Evolutionary conservation across 1,139 yeast species (phyloP), one percentile per base, ranked within the genome.

Genomic region (Geotrichum aggregatum): DNA sequence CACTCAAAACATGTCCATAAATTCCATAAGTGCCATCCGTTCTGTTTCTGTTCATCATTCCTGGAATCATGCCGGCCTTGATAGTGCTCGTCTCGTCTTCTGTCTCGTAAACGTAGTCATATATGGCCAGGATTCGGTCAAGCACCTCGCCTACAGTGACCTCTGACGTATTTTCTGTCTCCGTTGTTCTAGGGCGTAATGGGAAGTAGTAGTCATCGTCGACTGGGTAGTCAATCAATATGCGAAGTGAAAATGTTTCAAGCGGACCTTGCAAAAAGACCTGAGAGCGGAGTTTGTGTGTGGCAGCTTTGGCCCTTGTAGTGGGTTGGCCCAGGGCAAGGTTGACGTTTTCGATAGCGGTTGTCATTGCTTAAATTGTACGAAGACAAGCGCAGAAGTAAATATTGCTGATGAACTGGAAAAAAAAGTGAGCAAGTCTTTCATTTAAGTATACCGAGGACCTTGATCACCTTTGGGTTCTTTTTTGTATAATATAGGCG

Each of bases 21-120:
- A 52, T 34, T 5, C 54, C 54, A 10, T 52, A 52, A 16, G 47
- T 52, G 14, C 54, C 54, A 26, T 52, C 46, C 1, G 54, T 52
- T 3, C 52, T 44, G 28, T 47, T 47, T 24, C 54, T n/a, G 7
- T 52, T 52, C 3, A 52, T 41, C 52, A 48, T 52, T 1, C 54
- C 54, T 1, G 52, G 54, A 19, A 52, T 43, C 18, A 34, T 31
- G 3, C 40, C 52, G 1, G 44, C 45, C 6, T 31, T 28, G 13
- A 43, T 16, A 16, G 54, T 21, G 5, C 39, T 39, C n/a, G 52
- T 47, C 5, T 36, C 45, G 6, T 43, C 49, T 19, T 52, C 54
- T 8, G 33, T 47, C 10, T 14, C 33, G 14, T 52, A 52, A 18
- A 47, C 16, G 43, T 40, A 46, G 13, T 48, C 46, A 14, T 52